Evolutionary conservation across 352 stramenopile genomes (phyloP).

Genomic region (Globisporangium recalcitrans): DNA sequence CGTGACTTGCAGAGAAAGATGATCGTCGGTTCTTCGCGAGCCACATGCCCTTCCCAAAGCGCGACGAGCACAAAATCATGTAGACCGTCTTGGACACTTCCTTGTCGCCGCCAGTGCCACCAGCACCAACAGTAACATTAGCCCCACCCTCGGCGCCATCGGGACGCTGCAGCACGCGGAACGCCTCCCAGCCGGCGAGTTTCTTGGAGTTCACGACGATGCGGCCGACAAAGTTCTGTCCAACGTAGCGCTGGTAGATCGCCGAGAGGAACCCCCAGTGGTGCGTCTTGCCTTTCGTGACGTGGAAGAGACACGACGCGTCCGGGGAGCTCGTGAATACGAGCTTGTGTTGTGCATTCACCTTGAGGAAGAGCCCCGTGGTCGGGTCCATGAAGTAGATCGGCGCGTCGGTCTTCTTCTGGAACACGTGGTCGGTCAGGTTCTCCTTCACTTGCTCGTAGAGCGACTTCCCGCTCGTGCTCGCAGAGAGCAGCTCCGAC

Average conservation of each 20-base stretch:
- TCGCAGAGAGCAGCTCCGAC: constrained; percentile 31
- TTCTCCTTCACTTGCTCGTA: constrained; percentile 62
- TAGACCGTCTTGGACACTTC: constrained; percentile 35
- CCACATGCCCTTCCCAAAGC: constrained; percentile 83
- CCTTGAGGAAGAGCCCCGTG: constrained; percentile 46
- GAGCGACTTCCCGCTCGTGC: constrained; percentile 47
- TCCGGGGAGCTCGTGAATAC: constrained; percentile 57
- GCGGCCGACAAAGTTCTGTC: constrained; percentile 69
- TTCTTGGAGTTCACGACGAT: constrained; percentile 62
- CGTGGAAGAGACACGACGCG: constrained; percentile 67
- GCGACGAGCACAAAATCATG: constrained; percentile 66
- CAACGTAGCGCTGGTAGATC: constrained; percentile 57
- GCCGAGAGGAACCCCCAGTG: constrained; percentile 77
- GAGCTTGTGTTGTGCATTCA: constrained; percentile 60
- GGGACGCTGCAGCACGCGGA: constrained; percentile 55
- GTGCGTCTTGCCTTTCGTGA: constrained; percentile 65
- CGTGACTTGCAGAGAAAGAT: constrained; percentile 14
- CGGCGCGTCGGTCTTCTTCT: constrained; percentile 31
- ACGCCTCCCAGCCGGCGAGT: constrained; percentile 63
- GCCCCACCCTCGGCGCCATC: constrained; percentile 9
- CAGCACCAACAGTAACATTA: background rate
- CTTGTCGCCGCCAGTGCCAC: constrained; percentile 12
- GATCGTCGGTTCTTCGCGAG: constrained; percentile 39
- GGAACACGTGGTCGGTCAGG: constrained; percentile 54
- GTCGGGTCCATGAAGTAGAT: constrained; percentile 68